phyloP scores from a whole-genome alignment of 1,139 yeast species.

The Candida sanyaensis region DNA sequence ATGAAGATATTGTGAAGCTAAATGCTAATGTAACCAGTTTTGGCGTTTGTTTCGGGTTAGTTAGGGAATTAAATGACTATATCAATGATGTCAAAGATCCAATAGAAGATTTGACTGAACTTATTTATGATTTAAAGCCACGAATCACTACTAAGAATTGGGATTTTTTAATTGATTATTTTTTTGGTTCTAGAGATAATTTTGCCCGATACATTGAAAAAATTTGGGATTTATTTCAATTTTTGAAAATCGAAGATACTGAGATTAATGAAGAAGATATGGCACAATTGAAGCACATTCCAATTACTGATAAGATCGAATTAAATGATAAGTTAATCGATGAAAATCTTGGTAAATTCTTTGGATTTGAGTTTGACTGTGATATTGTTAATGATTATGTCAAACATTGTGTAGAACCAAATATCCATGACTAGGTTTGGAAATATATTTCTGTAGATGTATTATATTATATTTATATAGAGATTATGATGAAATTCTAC shows the following conservation, averaged over 20 bases:
- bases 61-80: slow-evolving; percentile 13
- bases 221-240: slow-evolving; percentile 30
- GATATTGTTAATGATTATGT: slow-evolving; percentile 28
- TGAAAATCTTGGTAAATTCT: slow-evolving; percentile 17
- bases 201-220: slow-evolving; percentile 26
- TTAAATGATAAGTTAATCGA: slow-evolving; percentile 26
- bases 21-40: slow-evolving; percentile 4
- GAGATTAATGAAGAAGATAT: slow-evolving; percentile 3
- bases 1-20: slow-evolving; percentile 1
- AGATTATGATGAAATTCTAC: neutral
- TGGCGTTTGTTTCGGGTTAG: slow-evolving; percentile 11
- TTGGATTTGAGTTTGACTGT: slow-evolving; percentile 25
- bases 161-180: slow-evolving; percentile 22
- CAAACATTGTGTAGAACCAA: slow-evolving; percentile 24
- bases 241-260: slow-evolving; percentile 16
- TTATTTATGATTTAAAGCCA: slow-evolving; percentile 11
- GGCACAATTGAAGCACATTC: slow-evolving; percentile 8
- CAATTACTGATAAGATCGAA: slow-evolving; percentile 19
- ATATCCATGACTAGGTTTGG: slow-evolving; percentile 8
- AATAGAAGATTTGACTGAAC: slow-evolving; percentile 11
- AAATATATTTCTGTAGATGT: neutral
- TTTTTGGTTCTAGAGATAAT: slow-evolving; percentile 34
- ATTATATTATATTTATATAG: neutral
- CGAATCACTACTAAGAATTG: slow-evolving; percentile 14
- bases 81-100: slow-evolving; percentile 3